Conservation (phyloP, 148 eudicot species). For the Heliamphora exappendiculata region DNA sequence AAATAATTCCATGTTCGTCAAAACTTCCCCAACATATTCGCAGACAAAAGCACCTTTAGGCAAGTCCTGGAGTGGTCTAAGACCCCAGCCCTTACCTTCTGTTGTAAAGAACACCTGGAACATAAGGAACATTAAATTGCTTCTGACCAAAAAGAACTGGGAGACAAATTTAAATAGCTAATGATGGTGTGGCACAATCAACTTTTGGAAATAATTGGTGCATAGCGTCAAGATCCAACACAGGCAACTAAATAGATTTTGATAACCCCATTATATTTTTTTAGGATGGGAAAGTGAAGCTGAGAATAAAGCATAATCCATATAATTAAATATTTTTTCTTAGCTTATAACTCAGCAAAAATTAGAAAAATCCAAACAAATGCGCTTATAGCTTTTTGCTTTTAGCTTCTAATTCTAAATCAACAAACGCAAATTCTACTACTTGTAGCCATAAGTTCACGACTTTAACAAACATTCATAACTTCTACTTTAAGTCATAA, state of each 20-base stretch:
- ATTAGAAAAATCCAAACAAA: too few species aligned
- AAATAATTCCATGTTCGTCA: conserved; percentile 48
- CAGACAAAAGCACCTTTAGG: conserved; percentile 59
- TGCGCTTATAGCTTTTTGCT: too few species aligned
- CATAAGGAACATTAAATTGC: not conserved
- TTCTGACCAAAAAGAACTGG: not conserved
- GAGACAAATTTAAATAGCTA: not conserved
- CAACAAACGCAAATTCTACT: too few species aligned
- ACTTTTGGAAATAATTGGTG: not conserved
- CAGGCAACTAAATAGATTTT: not conserved
- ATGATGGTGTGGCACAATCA: not conserved
- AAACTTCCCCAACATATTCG: conserved; percentile 60
- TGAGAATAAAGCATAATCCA: not conserved
- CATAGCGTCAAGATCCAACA: not conserved
- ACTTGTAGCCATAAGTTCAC: too few species aligned
- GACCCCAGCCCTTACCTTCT: conserved; percentile 64
- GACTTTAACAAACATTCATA: too few species aligned
- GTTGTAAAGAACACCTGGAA: conserved; percentile 49
- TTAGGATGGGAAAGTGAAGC: not conserved
- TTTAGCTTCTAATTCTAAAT: too few species aligned
- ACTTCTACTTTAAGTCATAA: too few species aligned
- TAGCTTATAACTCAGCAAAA: too few species aligned
- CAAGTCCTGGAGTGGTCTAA: conserved; percentile 41
- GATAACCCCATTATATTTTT: not conserved
- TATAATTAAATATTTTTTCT: not conserved